Percentiles rank a stretch among this genome's conserved stretches.
Conservation (phyloP, 805 yeast species). For the Teunomyces tritomae region DNA sequence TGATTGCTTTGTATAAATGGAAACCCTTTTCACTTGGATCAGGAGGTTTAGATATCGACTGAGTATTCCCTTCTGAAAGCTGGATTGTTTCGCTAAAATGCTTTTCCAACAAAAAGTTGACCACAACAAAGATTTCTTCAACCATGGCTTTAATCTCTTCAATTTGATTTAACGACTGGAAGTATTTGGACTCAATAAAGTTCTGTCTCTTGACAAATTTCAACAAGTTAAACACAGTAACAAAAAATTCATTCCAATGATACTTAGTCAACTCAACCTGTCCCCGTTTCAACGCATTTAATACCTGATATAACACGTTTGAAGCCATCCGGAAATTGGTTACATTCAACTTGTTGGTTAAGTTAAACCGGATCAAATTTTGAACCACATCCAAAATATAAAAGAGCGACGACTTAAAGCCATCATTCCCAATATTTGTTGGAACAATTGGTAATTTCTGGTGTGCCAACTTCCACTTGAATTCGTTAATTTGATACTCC, state of each 20-base stretch:
- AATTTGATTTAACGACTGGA: slow-evolving; percentile 8
- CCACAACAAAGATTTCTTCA: slow-evolving; percentile 24
- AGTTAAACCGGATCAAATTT: slow-evolving; percentile 34
- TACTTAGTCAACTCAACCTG: slow-evolving; percentile 21
- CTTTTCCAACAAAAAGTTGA: slow-evolving; percentile 15
- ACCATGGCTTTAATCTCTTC: slow-evolving; percentile 15
- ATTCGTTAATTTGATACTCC: slow-evolving; percentile 28
- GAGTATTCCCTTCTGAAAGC: slow-evolving; percentile 8
- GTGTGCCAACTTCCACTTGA: slow-evolving; percentile 43
- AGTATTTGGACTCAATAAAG: slow-evolving; percentile 14
- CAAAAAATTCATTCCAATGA: slow-evolving; percentile 35
- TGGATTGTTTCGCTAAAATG: slow-evolving; percentile 19
- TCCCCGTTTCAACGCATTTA: slow-evolving; percentile 15
- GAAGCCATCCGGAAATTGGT: slow-evolving; percentile 28
- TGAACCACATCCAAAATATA: slow-evolving; percentile 32
- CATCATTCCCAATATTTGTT: slow-evolving; percentile 17
- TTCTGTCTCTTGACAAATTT: slow-evolving; percentile 25
- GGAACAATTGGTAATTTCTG: slow-evolving; percentile 37
- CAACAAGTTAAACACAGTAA: slow-evolving; percentile 28
- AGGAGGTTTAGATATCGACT: background rate
- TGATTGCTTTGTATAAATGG: slow-evolving; percentile 22
- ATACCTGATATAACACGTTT: slow-evolving; percentile 24
- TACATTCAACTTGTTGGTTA: slow-evolving; percentile 34
- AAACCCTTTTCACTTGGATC: slow-evolving; percentile 16
- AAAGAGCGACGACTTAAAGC: slow-evolving; percentile 28